Percentiles rank a stretch among this genome's conserved stretches.
phyloP scores from a whole-genome alignment of 306 rosid species.

The Begonia peltatifolia region DNA sequence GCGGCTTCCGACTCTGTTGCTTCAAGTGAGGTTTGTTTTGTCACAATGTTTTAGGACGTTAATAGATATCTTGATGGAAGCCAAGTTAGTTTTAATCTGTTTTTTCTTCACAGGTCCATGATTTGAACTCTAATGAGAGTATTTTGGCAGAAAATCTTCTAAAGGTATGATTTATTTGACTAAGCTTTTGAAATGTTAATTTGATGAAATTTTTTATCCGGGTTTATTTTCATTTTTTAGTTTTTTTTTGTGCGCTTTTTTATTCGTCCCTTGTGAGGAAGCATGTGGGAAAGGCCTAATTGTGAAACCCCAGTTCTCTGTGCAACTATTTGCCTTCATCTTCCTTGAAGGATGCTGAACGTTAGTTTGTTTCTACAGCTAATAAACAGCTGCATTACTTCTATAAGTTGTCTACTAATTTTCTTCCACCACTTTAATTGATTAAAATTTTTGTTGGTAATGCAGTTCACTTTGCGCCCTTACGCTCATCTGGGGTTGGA shows the following conservation, averaged over 20 bases:
- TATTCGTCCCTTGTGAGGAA: too few relatives aligned
- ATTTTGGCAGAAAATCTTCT: slow-evolving; percentile 72
- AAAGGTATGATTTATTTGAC: slow-evolving; percentile 37
- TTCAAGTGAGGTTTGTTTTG: slow-evolving; percentile 74
- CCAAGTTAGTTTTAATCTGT: slow-evolving; percentile 1
- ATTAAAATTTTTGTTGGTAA: slow-evolving; percentile 7
- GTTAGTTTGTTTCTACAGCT: too few relatives aligned
- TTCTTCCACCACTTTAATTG: too few relatives aligned
- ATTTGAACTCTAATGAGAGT: slow-evolving; percentile 25
- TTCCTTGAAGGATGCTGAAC: neutral
- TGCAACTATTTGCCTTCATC: too few relatives aligned
- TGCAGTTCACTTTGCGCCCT: slow-evolving; percentile 85
- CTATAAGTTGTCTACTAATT: too few relatives aligned
- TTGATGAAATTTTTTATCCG: too few relatives aligned
- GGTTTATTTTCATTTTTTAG: too few relatives aligned
- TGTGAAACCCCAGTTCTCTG: too few relatives aligned
- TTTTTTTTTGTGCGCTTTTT: too few relatives aligned
- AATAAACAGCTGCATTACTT: too few relatives aligned
- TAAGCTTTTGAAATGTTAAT: too few relatives aligned
- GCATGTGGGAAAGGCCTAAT: too few relatives aligned
- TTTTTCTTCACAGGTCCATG: slow-evolving; percentile 34
- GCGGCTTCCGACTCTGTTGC: slow-evolving; percentile 22
- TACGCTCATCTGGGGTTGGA: slow-evolving; percentile 62
- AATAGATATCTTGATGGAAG: slow-evolving; percentile 1
- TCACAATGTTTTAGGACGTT: slow-evolving; percentile 16